Evolutionary conservation across 441 rosid genomes (phyloP), one percentile per base, ranked within the genome.

Genomic region (Eutrema salsugineum): DNA sequence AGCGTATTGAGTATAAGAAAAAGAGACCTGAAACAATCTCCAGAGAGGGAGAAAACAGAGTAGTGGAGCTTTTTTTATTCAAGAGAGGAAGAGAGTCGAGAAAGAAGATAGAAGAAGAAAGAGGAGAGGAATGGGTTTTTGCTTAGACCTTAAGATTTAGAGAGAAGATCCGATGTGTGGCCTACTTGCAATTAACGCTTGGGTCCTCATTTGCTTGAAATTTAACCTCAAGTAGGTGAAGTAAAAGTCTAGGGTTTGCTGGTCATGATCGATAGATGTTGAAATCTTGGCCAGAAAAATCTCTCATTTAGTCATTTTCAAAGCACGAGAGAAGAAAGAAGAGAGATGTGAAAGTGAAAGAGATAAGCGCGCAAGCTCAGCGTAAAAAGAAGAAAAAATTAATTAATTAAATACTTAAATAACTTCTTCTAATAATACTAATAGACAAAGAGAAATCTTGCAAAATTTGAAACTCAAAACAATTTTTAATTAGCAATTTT

Each of bases 121-220:
- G 33, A 38, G 9, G 27, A 22, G 27, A 22, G 27, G 4, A 2
- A 50, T 15, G 36, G 59, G 54, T 51, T 51, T 30, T 65, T 50
- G 80, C 80, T 51, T 77, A 71, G 65, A 32, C 0, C 72, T 59
- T 71, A 71, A 77, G 80, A 71, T 59, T 71, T 66, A 77, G 80
- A 71, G 80, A 71, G 76, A 66, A 71, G 77, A 77, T 77, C 57
- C 42, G 38, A 77, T 43, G 76, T 43, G 3, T 75, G 65, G 11
- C 67, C 76, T 58, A 71, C 77, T 77, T 17, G 72, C 77, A 71
- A 42, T 71, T 59, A 77, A 77, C 59, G 80, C 72, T 77, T 48
- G 51, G 59, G 58, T 47, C 60, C 1, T 53, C 20, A 30, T 40
- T 63, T 43, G 67, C 76, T 64, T 65, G n/a, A 66, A 12, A 46